These are phyloP conservation scores for Melocanna baccifera DNA, from an alignment of 176 grass and related monocot species.

Conservation along the genomic window DNA sequence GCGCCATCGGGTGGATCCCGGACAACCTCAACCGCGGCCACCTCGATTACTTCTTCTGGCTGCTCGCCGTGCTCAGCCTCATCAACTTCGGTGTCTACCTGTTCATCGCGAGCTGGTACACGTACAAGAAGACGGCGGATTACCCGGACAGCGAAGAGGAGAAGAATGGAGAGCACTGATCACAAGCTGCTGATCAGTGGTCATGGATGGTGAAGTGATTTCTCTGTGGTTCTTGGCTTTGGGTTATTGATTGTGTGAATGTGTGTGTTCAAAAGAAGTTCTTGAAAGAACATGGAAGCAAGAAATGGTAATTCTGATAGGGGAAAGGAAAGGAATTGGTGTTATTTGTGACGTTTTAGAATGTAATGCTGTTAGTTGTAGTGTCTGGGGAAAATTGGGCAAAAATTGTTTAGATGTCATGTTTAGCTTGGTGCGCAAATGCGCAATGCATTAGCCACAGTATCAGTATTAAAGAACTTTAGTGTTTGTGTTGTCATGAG, in stretches of 20 bases:
- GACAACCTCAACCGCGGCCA: constrained; percentile 79
- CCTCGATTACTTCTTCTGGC: constrained; percentile 91
- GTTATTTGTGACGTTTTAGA: neutral
- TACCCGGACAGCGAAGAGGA: constrained; percentile 9
- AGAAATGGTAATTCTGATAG: neutral
- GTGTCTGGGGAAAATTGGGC: neutral
- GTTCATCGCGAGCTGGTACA: constrained; percentile 63
- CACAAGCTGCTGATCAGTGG: neutral
- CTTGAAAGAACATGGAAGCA: neutral
- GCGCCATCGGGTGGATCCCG: constrained; percentile 64
- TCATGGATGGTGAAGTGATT: neutral
- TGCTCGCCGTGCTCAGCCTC: constrained; percentile 62
- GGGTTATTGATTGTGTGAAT: neutral
- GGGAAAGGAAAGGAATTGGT: neutral
- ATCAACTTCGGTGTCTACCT: constrained; percentile 66
- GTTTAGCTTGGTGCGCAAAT: neutral
- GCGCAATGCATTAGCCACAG: neutral
- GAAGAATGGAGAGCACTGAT: constrained; percentile 6
- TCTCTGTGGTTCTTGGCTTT: neutral
- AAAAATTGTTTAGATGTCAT: neutral
- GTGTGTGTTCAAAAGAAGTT: neutral
- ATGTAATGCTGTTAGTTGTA: neutral
- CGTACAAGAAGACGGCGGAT: constrained; percentile 77
- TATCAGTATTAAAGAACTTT: neutral
- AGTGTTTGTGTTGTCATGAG: neutral